phyloP scores from a whole-genome alignment of 2,329 filamentous ascomycete genomes.

The Talaromyces sp. region DNA sequence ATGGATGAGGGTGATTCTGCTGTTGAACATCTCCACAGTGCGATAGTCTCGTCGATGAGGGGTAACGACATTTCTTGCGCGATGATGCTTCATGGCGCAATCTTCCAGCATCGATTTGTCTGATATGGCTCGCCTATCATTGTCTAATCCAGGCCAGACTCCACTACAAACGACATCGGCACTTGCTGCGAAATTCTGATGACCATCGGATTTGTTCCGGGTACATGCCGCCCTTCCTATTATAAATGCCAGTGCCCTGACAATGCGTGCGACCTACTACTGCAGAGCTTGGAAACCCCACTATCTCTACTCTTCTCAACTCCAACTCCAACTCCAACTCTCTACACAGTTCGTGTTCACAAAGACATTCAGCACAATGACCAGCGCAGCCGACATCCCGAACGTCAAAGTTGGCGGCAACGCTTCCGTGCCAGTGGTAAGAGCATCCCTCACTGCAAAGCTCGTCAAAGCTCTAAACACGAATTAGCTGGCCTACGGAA shows the following conservation, averaged over 20 bases:
- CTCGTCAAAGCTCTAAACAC: background rate
- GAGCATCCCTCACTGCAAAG: background rate
- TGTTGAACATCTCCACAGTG: background rate
- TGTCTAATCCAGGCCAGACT: background rate
- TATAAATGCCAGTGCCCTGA: background rate
- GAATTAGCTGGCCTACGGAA: slow-evolving; percentile 56
- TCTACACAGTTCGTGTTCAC: background rate
- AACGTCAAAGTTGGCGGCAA: slow-evolving; percentile 56
- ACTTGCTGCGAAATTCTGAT: background rate
- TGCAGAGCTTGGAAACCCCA: slow-evolving; percentile 1
- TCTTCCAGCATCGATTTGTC: background rate
- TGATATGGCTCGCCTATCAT: background rate
- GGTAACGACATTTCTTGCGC: background rate
- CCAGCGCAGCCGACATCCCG: slow-evolving; percentile 33
- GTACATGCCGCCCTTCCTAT: background rate
- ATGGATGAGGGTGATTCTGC: background rate
- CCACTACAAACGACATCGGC: background rate
- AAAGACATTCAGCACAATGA: slow-evolving; percentile 21
- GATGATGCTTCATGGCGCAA: slow-evolving; percentile 9
- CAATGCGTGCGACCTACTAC: background rate
- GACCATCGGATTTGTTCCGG: background rate
- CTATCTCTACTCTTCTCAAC: background rate
- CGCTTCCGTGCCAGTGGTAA: slow-evolving; percentile 53
- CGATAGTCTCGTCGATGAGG: background rate
- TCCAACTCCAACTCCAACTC: background rate